A percentile compares a stretch with the other conserved stretches of the same genome.
Evolutionary conservation across 345 rosid genomes (phyloP).

Genomic region (Pelargonium nanum): DNA sequence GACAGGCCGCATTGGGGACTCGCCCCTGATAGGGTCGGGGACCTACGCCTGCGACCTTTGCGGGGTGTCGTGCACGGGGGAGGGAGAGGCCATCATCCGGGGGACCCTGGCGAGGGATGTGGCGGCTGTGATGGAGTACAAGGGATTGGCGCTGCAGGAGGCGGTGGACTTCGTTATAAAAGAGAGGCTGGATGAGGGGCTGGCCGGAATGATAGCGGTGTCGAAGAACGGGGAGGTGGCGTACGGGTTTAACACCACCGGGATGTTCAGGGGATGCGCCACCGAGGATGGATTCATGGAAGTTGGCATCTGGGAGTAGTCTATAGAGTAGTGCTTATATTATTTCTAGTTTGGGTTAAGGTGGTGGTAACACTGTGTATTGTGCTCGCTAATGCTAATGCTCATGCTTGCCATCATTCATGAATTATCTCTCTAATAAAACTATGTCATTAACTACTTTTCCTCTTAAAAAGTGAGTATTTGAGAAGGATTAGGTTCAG

Average conservation of each 20-base stretch:
- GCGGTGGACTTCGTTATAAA: slow-evolving; percentile 75
- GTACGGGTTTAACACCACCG: slow-evolving; percentile 65
- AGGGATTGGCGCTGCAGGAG: slow-evolving; percentile 61
- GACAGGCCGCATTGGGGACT: slow-evolving; percentile 88
- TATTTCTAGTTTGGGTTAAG: background rate
- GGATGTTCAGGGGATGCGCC: slow-evolving; percentile 89
- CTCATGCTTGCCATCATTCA: no score
- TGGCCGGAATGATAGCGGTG: slow-evolving; percentile 87
- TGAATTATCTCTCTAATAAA: no score
- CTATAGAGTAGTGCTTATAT: background rate
- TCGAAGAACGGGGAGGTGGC: slow-evolving; percentile 78
- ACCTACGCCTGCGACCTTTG: slow-evolving; percentile 74
- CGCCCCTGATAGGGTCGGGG: slow-evolving; percentile 90
- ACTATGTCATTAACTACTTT: no score
- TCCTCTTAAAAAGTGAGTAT: no score
- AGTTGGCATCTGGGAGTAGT: slow-evolving; percentile 57
- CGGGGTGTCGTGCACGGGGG: slow-evolving; percentile 89
- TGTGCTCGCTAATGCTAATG: no score
- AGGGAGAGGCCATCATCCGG: slow-evolving; percentile 92
- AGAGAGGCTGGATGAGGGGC: slow-evolving; percentile 64
- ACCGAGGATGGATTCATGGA: slow-evolving; percentile 88
- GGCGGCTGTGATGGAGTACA: slow-evolving; percentile 96
- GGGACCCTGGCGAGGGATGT: slow-evolving; percentile 81
- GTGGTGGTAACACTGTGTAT: background rate
- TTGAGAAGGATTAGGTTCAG: no score